Base-by-base conservation (phyloP, 202 grass and related monocot species). In the Cymbopogon flexuosus region DNA sequence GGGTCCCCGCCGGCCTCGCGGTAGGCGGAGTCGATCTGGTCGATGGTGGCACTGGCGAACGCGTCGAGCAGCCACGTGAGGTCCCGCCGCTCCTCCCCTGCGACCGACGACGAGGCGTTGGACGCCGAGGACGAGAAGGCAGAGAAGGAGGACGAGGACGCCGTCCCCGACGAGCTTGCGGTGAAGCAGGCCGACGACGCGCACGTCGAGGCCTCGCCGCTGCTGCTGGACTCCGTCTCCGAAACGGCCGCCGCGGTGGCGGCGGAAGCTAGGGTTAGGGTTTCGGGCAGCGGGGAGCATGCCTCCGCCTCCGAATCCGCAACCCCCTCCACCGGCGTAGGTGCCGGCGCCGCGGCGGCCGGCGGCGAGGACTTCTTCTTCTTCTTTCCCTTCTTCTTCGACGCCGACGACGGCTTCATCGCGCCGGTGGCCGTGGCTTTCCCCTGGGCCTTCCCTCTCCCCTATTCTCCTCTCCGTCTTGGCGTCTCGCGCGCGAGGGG, bases 21-120 rank as follows among this genome's bases (percentile, higher is more conserved):
- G 67, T 86, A 93, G 57, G 84, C 86, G 33, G 90, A 86, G 29
- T 94, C 86, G 29, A 97, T 89, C 88, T 93, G 84, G 76, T 86
- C 90, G 21, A 94, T 34, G 12, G 95, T 91, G 21, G 91, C 84
- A 52, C 75, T 82, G 23, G 62, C 77, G 64, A 97, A 97, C 31
- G 79, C 86, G 23, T 86, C 86, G 18, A 76, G 63, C 75, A 97
- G 79, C 92, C 92, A 97, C 8, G 85, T 86, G 45, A 93, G 76
- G 79, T 90, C 88, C 2, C 73, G 81, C 3, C 76, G 68, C 78
- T 87, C 78, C 69, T 88, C 85, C 6, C 73, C 83, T 2, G 77
- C 31, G 57, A 29, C 82, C 42, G 77, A 83, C 4, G 73, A 82
- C 73, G 79, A 89, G 5, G 78, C 70, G 23, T 78, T 70, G 80